Base-by-base conservation (phyloP, 495 filamentous ascomycete species). In the Sphaerosporella brunnea region DNA sequence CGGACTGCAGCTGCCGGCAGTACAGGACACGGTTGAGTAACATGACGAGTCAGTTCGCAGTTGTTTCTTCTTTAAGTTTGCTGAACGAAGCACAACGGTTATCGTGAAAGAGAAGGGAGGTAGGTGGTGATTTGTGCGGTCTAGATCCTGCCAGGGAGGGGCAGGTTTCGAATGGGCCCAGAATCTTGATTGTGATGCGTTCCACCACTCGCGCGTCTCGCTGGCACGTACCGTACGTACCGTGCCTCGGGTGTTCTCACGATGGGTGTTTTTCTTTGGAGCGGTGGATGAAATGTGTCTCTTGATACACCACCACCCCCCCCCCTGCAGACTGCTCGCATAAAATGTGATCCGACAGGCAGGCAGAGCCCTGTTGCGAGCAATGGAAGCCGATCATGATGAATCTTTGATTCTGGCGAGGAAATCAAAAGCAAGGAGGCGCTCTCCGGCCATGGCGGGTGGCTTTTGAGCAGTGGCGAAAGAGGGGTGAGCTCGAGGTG, bases 271-370 rank as follows among this genome's bases (percentile, higher is more conserved):
- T n/a, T 19, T 9, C 21, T 15, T 19, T 16, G 37, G 18, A 38
- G 36, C 8, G 36, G 36, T 38, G 36, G 8, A 40, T 40, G 37
- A 40, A 40, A 40, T 40, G 37, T 40, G 37, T 16, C 37, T n/a
- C n/a, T n/a, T n/a, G n/a, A n/a, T n/a, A n/a, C n/a, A n/a, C n/a
- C n/a, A n/a, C n/a, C n/a, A n/a, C n/a, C n/a, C n/a, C n/a, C n/a
- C n/a, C n/a, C n/a, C n/a, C n/a, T n/a, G n/a, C n/a, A n/a, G n/a
- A n/a, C n/a, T n/a, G n/a, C n/a, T n/a, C n/a, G n/a, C n/a, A n/a
- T n/a, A n/a, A n/a, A n/a, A n/a, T n/a, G n/a, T n/a, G n/a, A n/a
- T n/a, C n/a, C n/a, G n/a, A n/a, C n/a, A n/a, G n/a, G n/a, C n/a
- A 40, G 37, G 20, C n/a, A 1, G 21, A 40, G 21, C 37, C 13